phyloP scores from a whole-genome alignment of 208 protist genomes.

The Wallacemonas sp. region DNA sequence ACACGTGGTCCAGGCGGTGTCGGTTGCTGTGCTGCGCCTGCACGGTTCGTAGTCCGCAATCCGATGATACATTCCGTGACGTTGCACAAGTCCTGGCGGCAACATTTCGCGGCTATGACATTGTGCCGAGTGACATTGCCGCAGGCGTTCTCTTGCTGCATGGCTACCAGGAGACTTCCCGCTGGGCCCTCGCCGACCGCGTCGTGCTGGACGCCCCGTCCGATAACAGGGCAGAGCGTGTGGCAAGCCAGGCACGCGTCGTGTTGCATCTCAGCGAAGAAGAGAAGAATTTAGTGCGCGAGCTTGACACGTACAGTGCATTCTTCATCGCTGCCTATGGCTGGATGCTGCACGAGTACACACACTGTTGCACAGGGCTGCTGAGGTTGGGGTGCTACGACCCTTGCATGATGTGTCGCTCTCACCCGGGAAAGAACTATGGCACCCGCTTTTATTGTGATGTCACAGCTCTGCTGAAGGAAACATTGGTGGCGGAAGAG shows the following conservation, averaged over 20 bases:
- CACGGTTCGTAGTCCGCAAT: slow-evolving; percentile 6
- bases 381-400: slow-evolving; percentile 58
- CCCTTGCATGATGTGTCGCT: slow-evolving; percentile 67
- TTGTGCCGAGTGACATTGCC: slow-evolving; percentile 84
- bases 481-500: slow-evolving; percentile 51
- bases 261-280: slow-evolving; percentile 35
- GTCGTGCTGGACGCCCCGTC: slow-evolving; percentile 22
- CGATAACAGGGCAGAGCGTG: slow-evolving; percentile 29
- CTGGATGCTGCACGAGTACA: slow-evolving; percentile 72
- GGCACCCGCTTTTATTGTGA: slow-evolving; percentile 64
- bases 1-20: slow-evolving; percentile 63
- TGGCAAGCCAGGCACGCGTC: slow-evolving; percentile 53
- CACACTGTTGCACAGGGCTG: slow-evolving; percentile 57
- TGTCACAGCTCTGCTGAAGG: slow-evolving; percentile 57
- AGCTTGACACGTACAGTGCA: slow-evolving; percentile 59
- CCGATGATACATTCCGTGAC: slow-evolving; percentile 56
- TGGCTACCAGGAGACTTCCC: slow-evolving; percentile 52
- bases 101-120: slow-evolving; percentile 79
- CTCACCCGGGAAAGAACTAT: slow-evolving; percentile 40
- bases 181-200: slow-evolving; percentile 19
- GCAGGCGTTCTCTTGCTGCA: slow-evolving; percentile 84
- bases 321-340: slow-evolving; percentile 85
- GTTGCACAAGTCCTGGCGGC: slow-evolving; percentile 64
- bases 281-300: slow-evolving; percentile 32
- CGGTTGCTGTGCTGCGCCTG: slow-evolving; percentile 62